Evolutionary conservation across 768 basidiomycete species (phyloP).

Genomic region (Suillus placidus): DNA sequence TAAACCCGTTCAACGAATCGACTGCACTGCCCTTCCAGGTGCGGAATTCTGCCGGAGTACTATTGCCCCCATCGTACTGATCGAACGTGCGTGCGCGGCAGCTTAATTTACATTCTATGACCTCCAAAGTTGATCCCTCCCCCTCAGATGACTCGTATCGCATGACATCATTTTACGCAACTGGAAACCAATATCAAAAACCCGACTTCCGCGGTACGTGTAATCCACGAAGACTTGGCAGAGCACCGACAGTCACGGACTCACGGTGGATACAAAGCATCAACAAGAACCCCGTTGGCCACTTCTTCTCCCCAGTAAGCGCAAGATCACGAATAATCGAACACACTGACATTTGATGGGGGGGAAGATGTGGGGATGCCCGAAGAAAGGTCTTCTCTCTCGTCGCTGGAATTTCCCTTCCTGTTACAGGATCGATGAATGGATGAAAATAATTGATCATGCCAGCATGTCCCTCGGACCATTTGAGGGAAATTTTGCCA

Average conservation of each 20-base stretch:
- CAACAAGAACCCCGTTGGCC: background rate
- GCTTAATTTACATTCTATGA: background rate
- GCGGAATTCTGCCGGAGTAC: background rate
- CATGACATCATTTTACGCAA: background rate
- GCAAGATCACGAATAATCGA: background rate
- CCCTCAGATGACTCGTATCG: background rate
- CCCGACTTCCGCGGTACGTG: background rate
- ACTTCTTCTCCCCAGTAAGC: background rate
- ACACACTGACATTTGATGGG: background rate
- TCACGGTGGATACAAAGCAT: background rate
- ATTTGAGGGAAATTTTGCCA: too few relatives aligned
- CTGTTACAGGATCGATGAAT: too few relatives aligned
- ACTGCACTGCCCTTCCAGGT: background rate
- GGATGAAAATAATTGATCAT: too few relatives aligned
- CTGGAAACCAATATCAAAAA: background rate
- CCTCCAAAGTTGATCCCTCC: background rate
- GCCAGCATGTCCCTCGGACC: too few relatives aligned
- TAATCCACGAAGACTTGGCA: background rate
- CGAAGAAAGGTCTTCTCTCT: too few relatives aligned
- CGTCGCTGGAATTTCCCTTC: too few relatives aligned
- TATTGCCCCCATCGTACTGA: background rate
- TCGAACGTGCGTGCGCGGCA: background rate
- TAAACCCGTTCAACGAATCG: background rate
- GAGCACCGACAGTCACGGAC: background rate
- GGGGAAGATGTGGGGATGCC: too few relatives aligned